Evolutionary conservation across 208 protist species (phyloP), one percentile per base, ranked within the genome.

Genomic region (Trypanosoma cruzi): DNA sequence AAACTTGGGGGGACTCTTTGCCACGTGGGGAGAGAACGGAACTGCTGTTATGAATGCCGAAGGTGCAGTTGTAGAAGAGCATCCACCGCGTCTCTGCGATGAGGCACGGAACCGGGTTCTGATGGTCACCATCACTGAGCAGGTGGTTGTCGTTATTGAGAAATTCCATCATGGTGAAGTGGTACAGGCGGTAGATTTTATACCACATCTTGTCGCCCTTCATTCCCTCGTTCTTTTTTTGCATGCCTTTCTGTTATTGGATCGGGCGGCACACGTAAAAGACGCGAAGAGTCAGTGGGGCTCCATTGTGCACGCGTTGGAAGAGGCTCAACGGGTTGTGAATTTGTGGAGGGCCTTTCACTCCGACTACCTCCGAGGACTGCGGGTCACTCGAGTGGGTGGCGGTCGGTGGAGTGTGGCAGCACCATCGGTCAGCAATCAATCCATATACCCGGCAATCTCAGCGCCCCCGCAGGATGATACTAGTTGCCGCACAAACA

Each of bases 201-300:
- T 53, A 24, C 60, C 60, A 13, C 76, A 85, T 62, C 62, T 94
- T 2, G 74, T 81, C 70, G 74, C 81, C 11, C 73, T 92, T 24
- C 88, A 94, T 57, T 80, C 81, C 26, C 71, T 92, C 26, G 78
- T 94, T 29, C 82, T 80, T 59, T 73, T 92, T 20, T 58, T 91
- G 11, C 85, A 94, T 62, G 88, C 85, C 28, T 91, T 94, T 58
- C 77, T 89, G 6, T 69, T 94, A 5, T 58, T 29, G 24, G 63
- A 79, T 61, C 53, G 44, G 2, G 31, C n/a, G 1, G 20, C 42
- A 0, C 36, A 28, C 44, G 34, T 62, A n/a, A 70, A 64, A 34
- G 59, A 59, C 57, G 26, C 16, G 10, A 26, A 5, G 11, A 71
- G 36, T 34, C 49, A 71, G 37, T 67, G 71, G 63, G 49, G 29